Evolutionary conservation across 768 basidiomycete species (phyloP).

Genomic region (Termitomyces sp.): DNA sequence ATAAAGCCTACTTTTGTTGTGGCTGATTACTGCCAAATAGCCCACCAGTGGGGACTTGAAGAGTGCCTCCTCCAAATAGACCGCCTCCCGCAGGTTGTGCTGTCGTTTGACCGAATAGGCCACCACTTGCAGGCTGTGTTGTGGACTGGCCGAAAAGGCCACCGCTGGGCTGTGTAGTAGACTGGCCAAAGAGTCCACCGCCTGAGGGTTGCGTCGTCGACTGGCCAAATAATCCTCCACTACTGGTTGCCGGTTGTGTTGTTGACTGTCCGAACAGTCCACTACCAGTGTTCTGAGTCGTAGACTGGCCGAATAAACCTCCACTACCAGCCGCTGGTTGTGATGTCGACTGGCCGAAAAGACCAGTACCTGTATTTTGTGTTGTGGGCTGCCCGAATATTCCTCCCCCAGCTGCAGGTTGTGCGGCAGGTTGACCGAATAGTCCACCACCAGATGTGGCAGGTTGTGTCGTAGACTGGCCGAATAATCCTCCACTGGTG

Average conservation of each 20-base stretch:
- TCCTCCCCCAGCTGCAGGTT: constrained; percentile 16
- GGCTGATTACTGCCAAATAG: constrained; percentile 27
- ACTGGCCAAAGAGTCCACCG: constrained; percentile 11
- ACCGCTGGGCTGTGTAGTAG: constrained; percentile 13
- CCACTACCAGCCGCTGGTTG: constrained; percentile 8
- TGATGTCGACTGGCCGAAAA: constrained; percentile 12
- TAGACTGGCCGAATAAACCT: constrained; percentile 14
- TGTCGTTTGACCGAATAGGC: constrained; percentile 23
- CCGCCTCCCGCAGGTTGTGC: constrained; percentile 13
- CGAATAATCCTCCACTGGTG: constrained; percentile 22
- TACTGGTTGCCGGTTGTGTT: constrained; percentile 12
- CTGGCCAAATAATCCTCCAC: constrained; percentile 18
- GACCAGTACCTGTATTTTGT: constrained; percentile 1
- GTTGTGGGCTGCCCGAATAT: constrained; percentile 26
- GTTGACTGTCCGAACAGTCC: constrained; percentile 14
- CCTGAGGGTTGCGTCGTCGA: constrained; percentile 9
- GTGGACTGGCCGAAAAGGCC: constrained; percentile 24
- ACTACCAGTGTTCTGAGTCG: constrained; percentile 5
- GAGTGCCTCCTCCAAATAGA: constrained; percentile 19
- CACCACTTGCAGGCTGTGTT: constrained; percentile 8
- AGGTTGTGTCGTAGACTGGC: constrained; percentile 17
- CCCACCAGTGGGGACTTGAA: constrained; percentile 22
- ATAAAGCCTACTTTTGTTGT: constrained; percentile 21
- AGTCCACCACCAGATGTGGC: constrained; percentile 1
- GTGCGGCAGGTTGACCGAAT: constrained; percentile 12